phyloP scores from a whole-genome alignment of 306 rosid genomes.

The Inga oerstediana region DNA sequence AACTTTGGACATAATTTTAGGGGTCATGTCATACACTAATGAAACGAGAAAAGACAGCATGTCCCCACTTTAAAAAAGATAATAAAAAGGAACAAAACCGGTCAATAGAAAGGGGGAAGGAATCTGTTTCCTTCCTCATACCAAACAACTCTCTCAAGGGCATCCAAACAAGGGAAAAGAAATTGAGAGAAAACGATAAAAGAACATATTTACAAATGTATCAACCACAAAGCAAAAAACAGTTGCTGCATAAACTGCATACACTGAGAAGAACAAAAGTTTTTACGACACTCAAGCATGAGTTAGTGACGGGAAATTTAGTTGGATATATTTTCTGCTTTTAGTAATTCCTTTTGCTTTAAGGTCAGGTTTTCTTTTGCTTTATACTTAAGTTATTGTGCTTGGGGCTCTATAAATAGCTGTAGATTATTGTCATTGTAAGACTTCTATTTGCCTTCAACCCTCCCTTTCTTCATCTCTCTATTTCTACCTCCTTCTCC shows the following conservation, averaged over 20 bases:
- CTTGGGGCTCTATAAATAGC: not conserved
- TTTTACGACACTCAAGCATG: not conserved
- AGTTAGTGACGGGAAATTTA: not conserved
- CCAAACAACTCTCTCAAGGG: not conserved
- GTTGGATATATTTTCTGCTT: not conserved
- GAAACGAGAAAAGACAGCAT: not conserved
- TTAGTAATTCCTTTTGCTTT: not conserved
- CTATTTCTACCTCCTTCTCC: not conserved
- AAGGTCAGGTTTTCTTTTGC: not conserved
- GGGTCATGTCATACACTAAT: not conserved
- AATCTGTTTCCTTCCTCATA: not conserved
- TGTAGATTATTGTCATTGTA: not conserved
- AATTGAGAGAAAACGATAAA: not conserved
- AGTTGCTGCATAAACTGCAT: not conserved
- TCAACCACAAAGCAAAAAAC: not conserved
- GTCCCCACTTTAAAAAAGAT: not conserved
- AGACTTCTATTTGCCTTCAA: not conserved
- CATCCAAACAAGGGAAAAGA: slow-evolving; percentile 1
- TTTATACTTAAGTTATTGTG: not conserved
- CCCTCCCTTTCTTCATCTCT: not conserved
- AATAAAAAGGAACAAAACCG: not conserved
- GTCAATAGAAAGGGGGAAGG: not conserved
- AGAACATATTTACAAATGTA: not conserved
- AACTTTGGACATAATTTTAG: not conserved
- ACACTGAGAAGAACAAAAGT: not conserved